These are phyloP conservation scores for Calocybe gambosa DNA, from an alignment of 1,284 basidiomycete species.

Conservation along the genomic window DNA sequence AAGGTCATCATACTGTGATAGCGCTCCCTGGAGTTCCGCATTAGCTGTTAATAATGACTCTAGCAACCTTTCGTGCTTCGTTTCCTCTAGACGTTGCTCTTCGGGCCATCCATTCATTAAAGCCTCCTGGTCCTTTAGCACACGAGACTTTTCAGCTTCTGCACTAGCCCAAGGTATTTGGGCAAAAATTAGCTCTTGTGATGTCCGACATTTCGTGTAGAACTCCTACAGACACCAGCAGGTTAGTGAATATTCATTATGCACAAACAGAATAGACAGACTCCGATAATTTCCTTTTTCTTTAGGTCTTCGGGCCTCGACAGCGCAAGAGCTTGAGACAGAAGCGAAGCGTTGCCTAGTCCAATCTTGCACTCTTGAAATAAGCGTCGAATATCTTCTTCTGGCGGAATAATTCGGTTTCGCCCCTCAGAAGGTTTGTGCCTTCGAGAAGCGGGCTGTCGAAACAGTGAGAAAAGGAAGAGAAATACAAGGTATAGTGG, in stretches of 20 bases:
- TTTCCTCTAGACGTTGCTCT: conserved; percentile 37
- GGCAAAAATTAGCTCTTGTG: conserved; percentile 24
- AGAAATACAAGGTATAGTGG: conserved; percentile 4
- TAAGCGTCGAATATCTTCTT: conserved; percentile 72
- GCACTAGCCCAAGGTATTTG: conserved; percentile 60
- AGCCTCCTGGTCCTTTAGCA: conserved; percentile 23
- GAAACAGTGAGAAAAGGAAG: conserved; percentile 5
- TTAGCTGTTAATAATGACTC: conserved; percentile 63
- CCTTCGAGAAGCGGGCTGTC: conserved; percentile 26
- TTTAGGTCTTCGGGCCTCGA: conserved; percentile 63
- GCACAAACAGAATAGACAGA: conserved; percentile 23
- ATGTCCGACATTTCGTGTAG: conserved; percentile 59
- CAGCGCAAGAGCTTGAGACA: conserved; percentile 59
- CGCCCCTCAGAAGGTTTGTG: conserved; percentile 33
- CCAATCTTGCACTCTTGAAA: conserved; percentile 77
- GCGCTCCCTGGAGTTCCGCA: conserved; percentile 35
- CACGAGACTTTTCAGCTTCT: conserved; percentile 58
- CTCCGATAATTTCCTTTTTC: conserved; percentile 55
- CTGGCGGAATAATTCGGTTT: conserved; percentile 60
- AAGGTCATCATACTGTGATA: conserved; percentile 55
- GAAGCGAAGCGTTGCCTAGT: conserved; percentile 59
- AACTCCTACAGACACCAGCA: conserved; percentile 50
- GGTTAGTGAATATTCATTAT: neutral
- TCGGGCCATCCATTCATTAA: conserved; percentile 16
- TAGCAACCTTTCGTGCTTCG: conserved; percentile 56